A percentile compares a stretch with the other conserved stretches of the same genome.
These are phyloP conservation scores for Marasmius fiardii DNA, from an alignment of 1,284 basidiomycete genomes.

Conservation along the genomic window DNA sequence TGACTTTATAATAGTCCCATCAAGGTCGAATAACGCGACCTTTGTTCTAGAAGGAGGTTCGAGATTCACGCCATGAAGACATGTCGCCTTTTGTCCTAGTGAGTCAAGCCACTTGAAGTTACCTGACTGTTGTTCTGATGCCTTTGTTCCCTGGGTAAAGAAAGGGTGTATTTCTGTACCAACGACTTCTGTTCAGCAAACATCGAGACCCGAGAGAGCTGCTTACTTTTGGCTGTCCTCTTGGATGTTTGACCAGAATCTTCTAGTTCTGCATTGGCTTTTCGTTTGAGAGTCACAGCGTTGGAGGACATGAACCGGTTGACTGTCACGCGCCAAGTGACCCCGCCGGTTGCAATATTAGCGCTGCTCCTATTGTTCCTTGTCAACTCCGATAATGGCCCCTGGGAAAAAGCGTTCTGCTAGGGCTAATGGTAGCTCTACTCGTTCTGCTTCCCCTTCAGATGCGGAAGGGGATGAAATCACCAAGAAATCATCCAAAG, in stretches of 20 bases:
- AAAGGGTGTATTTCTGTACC: constrained; percentile 36
- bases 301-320: no score
- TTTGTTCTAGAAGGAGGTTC: constrained; percentile 45
- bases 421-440: constrained; percentile 13
- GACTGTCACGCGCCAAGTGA: no score
- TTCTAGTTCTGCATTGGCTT: no score
- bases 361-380: no score
- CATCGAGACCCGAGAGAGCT: no score
- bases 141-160: constrained; percentile 27
- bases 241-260: neutral
- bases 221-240: neutral
- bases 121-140: constrained; percentile 9
- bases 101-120: constrained; percentile 59
- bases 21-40: constrained; percentile 83
- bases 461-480: neutral
- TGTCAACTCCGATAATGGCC: neutral
- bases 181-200: no score
- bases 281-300: no score
- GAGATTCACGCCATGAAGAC: constrained; percentile 61
- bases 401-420: constrained; percentile 25
- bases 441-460: constrained; percentile 2
- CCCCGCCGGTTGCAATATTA: no score
- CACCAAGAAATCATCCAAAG: neutral
- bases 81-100: constrained; percentile 52
- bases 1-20: constrained; percentile 82